Base-by-base conservation (phyloP, 2,329 filamentous ascomycete species). In the Nakataea oryzae region DNA sequence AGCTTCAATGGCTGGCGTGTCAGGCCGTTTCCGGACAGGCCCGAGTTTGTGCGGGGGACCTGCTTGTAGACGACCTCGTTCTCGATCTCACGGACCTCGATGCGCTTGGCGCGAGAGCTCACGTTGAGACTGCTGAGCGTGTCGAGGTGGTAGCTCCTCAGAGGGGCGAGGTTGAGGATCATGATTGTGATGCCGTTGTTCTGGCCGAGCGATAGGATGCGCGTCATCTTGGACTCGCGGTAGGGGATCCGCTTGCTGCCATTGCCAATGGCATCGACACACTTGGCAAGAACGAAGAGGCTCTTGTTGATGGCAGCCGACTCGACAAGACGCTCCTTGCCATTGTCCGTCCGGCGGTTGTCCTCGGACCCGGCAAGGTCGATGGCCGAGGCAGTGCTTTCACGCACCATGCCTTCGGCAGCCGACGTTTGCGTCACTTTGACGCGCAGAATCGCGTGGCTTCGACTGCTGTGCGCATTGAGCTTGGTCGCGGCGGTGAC, bases 291-390 rank as follows among this genome's bases (percentile, higher is more conserved):
- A 24, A 97, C 93, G 70, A 97, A 97, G 8, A 97, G 80, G 66
- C 91, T 96, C 78, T 97, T 97, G 81, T 97, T 97, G 79, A 97
- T 97, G 70, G 91, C 93, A 0, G 93, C 92, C 54, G 92, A 96
- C 74, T 97, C 93, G n/a, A 96, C 85, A 72, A 97, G 80, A 29
- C 93, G 84, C 73, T 96, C 92, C 73, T 93, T 95, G 69, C 88
- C 91, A 73, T 97, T 97, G 61, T 96, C 93, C 0, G 93, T 97
- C 59, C 93, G 82, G 59, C 93, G 84, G 73, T 97, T 97, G 74
- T 97, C 93, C 75, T 97, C 95, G 1, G 93, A 97, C 54, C 93
- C 93, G 62, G 93, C 93, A 68, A 97, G 81, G 75, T 97, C 93
- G 73, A 97, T 97, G 70, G 92, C 93, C 2, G 91, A 96, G 17